Evolutionary conservation across 495 filamentous ascomycete species (phyloP), one percentile per base, ranked within the genome.

Genomic region (Talaromyces stipitatus): DNA sequence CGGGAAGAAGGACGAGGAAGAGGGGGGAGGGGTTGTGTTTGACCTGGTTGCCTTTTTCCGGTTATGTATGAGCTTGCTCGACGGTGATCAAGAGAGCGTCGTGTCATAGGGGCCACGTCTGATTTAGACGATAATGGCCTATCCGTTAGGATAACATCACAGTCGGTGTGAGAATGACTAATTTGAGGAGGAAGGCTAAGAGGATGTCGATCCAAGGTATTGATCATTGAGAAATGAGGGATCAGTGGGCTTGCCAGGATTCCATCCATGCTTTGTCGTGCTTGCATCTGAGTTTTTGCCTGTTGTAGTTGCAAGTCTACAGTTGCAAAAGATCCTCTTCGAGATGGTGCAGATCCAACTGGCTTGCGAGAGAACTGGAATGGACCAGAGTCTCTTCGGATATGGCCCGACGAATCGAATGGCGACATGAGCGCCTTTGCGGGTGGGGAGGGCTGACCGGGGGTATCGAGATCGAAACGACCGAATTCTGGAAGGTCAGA

Each of bases 401-500:
- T 27, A 16, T 36, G 64, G 60, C 57, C 64, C 62, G 48, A 62
- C 24, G 20, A 62, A 64, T 63, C 63, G 12, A 59, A 61, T 1
- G 62, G 60, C 5, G 48, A 52, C 4, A 67, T 61, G 30, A 72
- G 58, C 29, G 64, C 66, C 26, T 62, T 69, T 10, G 66, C 63
- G 9, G 72, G 72, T 5, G 62, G 62, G 3, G 66, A 56, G 26
- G 59, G 62, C 47, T 60, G 62, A 23, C 16, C 45, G 11, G 60
- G 56, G 0, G 66, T 64, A 7, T 67, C 62, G 2, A 70, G 16
- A 9, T 62, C 56, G 36, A 72, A 76, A 4, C 61, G 50, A 10
- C 72, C 69, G 56, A 82, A 82, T 9, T 64, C 63, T 28, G 77
- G 78, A 36, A 82, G 71, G 24, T 75, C 69, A 12, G 90, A 89